Evolutionary conservation across 1,139 yeast genomes (phyloP), one percentile per base, ranked within the genome.

Genomic region (Insectozyma bohioensis): DNA sequence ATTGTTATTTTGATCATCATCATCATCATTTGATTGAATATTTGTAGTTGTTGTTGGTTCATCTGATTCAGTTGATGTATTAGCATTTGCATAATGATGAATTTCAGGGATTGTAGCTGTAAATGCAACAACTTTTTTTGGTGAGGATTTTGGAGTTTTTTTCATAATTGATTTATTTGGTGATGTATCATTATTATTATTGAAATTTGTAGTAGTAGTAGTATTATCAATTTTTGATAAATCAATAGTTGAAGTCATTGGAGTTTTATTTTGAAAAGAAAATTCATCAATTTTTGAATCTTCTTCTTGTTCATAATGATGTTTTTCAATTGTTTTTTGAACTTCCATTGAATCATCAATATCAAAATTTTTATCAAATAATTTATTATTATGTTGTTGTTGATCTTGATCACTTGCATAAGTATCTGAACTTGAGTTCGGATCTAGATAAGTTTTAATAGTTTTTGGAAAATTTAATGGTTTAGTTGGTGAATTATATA

Each of bases 141-240:
- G 72, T 1, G 72, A 63, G 10, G 48, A 39, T 5, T 45, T 44
- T 1, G 59, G 49, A 3, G 58, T 45, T 34, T 57, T 60, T 40
- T 58, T 65, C 67, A 69, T 61, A 24, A 65, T 67, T 12, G 72
- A 65, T 42, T 63, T 67, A 35, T 56, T 58, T 3, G 74, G 75
- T 2, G 71, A 63, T 5, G 49, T 16, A 25, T 41, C 46, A 8
- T 19, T 31, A 13, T 27, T 31, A 12, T 26, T 29, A 21, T 25
- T 30, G n/a, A 20, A 5, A 7, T 5, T 23, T 23, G 17, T 17
- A 5, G 21, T 16, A 10, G 15, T n/a, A 15, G 21, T 26, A 6
- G 26, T 26, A 12, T 30, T 25, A 20, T 27, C 24, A 11, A 38
- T 39, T 12, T 45, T 40, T 22, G 41, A 40, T 30, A 54, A 42